Base-by-base conservation (phyloP, 2,329 filamentous ascomycete genomes). In the Fusarium tjaetaba region DNA sequence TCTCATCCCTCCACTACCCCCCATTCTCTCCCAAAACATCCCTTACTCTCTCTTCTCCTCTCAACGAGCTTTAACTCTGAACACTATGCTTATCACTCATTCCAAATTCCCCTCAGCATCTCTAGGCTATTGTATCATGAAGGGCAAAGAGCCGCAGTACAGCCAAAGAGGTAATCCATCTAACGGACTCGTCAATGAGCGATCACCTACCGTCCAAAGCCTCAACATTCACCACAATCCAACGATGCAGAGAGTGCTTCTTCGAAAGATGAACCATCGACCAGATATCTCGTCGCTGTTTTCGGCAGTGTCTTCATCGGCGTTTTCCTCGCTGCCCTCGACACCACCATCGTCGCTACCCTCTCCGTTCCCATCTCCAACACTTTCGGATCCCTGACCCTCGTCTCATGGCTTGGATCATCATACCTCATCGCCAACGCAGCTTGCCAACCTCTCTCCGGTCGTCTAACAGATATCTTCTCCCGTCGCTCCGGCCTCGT, bases 131-230 rank as follows among this genome's bases (percentile, higher is more conserved):
- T 39, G 20, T 5, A 56, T 56, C 26, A 16, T 56, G 11, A 42
- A 56, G 7, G 26, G 36, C 11, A 32, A 24, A 41, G 7, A 24
- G 5, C 15, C 26, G 2, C 10, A 41, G 3, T 22, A 28, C 4
- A 22, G 20, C 4, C 4, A 5, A 10, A 15, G 18, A 20, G 24
- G 3, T 0, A 30, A 41, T 30, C 2, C 13, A 9, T 28, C 38
- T 2, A 41, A 15, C 5, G 22, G 7, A 2, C 26, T 7, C 2
- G 28, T 11, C 22, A 56, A 42, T 20, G 52, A 56, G 15, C 11
- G 15, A 22, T 56, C 52, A 0, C 52, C 52, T 18, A 2, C 11
- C 22, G 2, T 6, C 11, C 38, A 24, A 56, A 18, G 7, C 11
- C 38, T 15, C 20, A 3, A 2, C 11, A 15, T 8, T 26, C 52